Evolutionary conservation across 495 filamentous ascomycete species (phyloP), one percentile per base, ranked within the genome.

Genomic region (Tetracladium setigerum): DNA sequence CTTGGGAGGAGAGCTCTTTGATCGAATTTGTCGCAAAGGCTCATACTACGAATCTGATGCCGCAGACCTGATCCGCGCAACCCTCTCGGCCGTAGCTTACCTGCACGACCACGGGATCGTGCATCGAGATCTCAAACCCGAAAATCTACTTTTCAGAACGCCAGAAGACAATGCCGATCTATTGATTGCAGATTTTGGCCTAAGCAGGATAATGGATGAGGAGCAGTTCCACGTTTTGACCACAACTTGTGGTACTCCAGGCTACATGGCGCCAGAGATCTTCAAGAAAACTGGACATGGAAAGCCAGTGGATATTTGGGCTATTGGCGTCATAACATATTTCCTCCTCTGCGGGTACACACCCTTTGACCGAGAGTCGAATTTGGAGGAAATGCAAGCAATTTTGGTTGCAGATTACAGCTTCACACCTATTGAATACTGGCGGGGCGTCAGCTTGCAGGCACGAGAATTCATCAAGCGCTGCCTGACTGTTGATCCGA

Each of bases 371-470:
- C 85, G 94, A 16, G 92, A 98, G 63, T 89, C 82, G 40, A 95
- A 98, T 65, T 81, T 96, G 55, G 92, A 98, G 66, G 92, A 98
- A 72, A 95, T 98, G 90, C 89, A 97, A 69, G 92, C 94, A 47
- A 98, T 98, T 65, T 77, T 97, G 33, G 82, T 87, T 42, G 92
- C 94, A 24, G 89, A 97, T 70, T 98, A 97, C 71, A 82, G 77
- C 62, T 98, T 97, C 66, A 89, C 86, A n/a, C 92, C 92, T 5
- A 64, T 86, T 43, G 91, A 97, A 58, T 96, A 95, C 74, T 98
- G 94, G 92, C 85, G 89, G 53, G 84, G 84, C 46, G 89, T 98
- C 46, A 90, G 85, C n/a, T 73, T 83, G 37, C 69, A 55, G 53
- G 92, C 92, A 7, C 83, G 91, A 55, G 81, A 92, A 35, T 98